phyloP scores from a whole-genome alignment of 2,329 filamentous ascomycete species.

The Aspergillus aculeatus region DNA sequence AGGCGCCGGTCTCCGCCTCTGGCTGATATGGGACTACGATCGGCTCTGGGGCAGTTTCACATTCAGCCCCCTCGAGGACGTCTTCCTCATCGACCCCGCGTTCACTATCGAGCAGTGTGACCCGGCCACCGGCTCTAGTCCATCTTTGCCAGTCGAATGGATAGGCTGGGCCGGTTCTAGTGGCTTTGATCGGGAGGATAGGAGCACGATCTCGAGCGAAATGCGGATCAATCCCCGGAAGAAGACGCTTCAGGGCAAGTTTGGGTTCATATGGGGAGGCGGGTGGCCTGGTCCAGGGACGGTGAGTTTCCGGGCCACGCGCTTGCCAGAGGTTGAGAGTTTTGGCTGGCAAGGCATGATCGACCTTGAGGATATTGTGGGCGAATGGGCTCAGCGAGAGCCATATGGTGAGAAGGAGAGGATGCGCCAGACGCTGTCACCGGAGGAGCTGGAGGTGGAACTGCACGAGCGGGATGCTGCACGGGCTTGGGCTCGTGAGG shows the following conservation, averaged over 20 bases:
- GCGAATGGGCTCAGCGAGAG: constrained; percentile 8
- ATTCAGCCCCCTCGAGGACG: not conserved
- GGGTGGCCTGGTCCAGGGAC: too few relatives aligned
- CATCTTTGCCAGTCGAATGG: constrained; percentile 3
- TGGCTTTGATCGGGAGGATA: not conserved
- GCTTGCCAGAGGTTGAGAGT: not conserved
- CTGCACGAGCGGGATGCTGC: not conserved
- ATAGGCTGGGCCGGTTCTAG: constrained; percentile 5
- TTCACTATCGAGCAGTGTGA: not conserved
- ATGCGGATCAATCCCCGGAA: too few relatives aligned
- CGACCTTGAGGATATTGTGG: constrained; percentile 3
- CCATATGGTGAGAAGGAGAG: not conserved
- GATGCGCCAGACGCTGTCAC: constrained; percentile 5
- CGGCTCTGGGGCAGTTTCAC: constrained; percentile 11
- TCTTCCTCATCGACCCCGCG: constrained; percentile 7
- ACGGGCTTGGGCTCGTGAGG: not conserved
- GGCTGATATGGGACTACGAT: constrained; percentile 12
- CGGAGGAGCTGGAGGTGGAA: not conserved
- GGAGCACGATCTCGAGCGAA: too few relatives aligned
- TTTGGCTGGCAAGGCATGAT: not conserved
- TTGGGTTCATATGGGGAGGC: too few relatives aligned
- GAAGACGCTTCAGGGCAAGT: too few relatives aligned
- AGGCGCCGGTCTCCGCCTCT: not conserved
- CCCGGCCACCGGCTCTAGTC: not conserved
- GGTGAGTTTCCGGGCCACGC: too few relatives aligned